Base-by-base conservation (phyloP, 2,329 filamentous ascomycete species). In the Biscogniauxia marginata region DNA sequence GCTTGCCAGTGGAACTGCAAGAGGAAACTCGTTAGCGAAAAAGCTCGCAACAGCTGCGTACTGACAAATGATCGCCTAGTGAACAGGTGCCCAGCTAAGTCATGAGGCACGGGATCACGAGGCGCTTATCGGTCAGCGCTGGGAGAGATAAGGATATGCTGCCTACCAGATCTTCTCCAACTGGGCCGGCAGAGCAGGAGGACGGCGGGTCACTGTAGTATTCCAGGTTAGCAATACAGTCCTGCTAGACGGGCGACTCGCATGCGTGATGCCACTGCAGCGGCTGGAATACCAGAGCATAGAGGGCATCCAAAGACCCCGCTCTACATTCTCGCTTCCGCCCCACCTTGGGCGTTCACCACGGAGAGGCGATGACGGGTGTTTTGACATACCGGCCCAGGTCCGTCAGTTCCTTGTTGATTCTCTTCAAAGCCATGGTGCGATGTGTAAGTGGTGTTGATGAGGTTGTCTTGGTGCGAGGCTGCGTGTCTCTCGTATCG, bases 1-100 rank as follows among this genome's bases (percentile, higher is more conserved):
- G 95, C 95, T 88, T 99, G 95, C 95, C 95, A 99, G 87, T 98
- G 95, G 75, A 99, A 99, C 93, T 99, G 70, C 70, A 60, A 53
- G 48, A 58, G 56, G 46, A 48, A 49, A 58, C 34, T 24, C 51
- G 66, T 78, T 62, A 78, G 74, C 58, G n/a, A n/a, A 59, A 52
- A 30, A 55, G 34, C 51, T 24, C 44, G 55, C 25, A 21, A 57
- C 21, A 13, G 2, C 13, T 43, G 50, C 25, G 13, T 44, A 11
- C 20, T 47, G 8, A 9, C n/a, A 24, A 13, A 46, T 19, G 20
- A 22, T 45, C 16, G 19, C 43, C 22, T 45, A 11, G 19, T 46
- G 24, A 56, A 66, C 57, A 63, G 60, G 60, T 68, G 67, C 57
- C 53, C 58, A 57, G 59, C 56, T 34, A 54, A 63, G 60, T 62